These are phyloP conservation scores for Neurospora sp. DNA, from an alignment of 495 filamentous ascomycete species.

Conservation along the genomic window DNA sequence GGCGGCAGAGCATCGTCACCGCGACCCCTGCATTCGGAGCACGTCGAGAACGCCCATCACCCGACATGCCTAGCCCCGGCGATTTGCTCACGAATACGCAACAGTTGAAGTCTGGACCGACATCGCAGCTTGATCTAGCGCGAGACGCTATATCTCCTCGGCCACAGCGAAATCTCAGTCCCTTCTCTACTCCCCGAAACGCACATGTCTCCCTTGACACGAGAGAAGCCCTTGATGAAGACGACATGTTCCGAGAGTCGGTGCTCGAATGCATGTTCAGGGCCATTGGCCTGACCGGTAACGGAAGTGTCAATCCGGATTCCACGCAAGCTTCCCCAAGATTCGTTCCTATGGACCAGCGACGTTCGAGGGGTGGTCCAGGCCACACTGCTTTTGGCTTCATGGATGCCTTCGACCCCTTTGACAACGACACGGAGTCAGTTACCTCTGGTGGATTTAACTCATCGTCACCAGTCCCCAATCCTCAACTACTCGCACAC, in stretches of 20 bases:
- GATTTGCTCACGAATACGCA: constrained; percentile 77
- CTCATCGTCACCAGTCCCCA: constrained; percentile 30
- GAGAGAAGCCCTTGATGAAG: constrained; percentile 73
- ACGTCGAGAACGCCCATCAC: constrained; percentile 20
- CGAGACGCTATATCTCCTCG: constrained; percentile 42
- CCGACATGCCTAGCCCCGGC: constrained; percentile 51
- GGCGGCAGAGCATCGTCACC: constrained; percentile 15
- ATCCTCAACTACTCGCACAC: constrained; percentile 44
- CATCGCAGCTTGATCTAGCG: constrained; percentile 9
- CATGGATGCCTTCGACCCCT: constrained; percentile 81
- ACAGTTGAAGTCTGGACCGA: constrained; percentile 2
- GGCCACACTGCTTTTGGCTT: constrained; percentile 82
- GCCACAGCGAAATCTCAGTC: constrained; percentile 45
- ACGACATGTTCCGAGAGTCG: constrained; percentile 76
- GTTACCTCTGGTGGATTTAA: constrained; percentile 49
- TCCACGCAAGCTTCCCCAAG: constrained; percentile 79
- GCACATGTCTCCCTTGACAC: constrained; percentile 46
- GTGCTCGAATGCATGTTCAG: constrained; percentile 95
- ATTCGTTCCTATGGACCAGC: constrained; percentile 76
- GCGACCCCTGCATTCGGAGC: neutral
- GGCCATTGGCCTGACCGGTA: constrained; percentile 71
- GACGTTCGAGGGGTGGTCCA: constrained; percentile 75
- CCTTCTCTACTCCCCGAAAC: constrained; percentile 48
- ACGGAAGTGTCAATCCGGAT: constrained; percentile 52
- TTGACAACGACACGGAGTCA: constrained; percentile 79